phyloP scores from a whole-genome alignment of 2,329 filamentous ascomycete genomes.

The Fusarium circinatum region DNA sequence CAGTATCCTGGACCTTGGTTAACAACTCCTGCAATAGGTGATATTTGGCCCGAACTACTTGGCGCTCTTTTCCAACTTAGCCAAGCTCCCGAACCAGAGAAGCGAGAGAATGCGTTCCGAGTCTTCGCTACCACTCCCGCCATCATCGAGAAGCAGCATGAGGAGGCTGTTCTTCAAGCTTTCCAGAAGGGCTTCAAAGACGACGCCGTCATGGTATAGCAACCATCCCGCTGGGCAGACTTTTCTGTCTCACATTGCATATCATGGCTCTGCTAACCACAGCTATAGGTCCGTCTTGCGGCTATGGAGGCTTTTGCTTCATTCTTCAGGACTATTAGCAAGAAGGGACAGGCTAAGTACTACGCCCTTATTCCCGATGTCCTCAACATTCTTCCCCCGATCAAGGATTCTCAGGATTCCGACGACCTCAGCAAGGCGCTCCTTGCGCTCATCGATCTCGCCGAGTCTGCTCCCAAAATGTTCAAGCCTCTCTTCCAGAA shows the following conservation, averaged over 20 bases:
- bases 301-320: conserved; percentile 97
- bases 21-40: conserved; percentile 61
- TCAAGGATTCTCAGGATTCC: conserved; percentile 91
- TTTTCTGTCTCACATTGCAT: conserved; percentile 8
- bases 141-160: conserved; percentile 95
- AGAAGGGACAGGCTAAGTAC: conserved; percentile 90
- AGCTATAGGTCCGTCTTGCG: conserved; percentile 79
- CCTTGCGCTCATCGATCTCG: conserved; percentile 90
- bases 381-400: conserved; percentile 91
- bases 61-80: conserved; percentile 88
- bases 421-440: conserved; percentile 92
- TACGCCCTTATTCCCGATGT: conserved; percentile 88
- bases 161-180: conserved; percentile 86
- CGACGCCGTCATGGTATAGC: conserved; percentile 77
- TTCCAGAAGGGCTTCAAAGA: conserved; percentile 95
- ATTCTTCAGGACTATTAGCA: conserved; percentile 91
- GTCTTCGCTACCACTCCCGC: conserved; percentile 95
- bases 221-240: conserved; percentile 2
- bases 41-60: conserved; percentile 90
- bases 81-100: conserved; percentile 82
- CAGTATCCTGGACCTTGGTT: conserved; percentile 7
- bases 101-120: conserved; percentile 92
- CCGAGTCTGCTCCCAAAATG: conserved; percentile 95
- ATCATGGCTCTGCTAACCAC: conserved; percentile 27
- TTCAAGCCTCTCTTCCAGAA: conserved; percentile 95